These are phyloP conservation scores for Saccharomyces paradoxus DNA, from an alignment of 805 yeast genomes.

Conservation along the genomic window DNA sequence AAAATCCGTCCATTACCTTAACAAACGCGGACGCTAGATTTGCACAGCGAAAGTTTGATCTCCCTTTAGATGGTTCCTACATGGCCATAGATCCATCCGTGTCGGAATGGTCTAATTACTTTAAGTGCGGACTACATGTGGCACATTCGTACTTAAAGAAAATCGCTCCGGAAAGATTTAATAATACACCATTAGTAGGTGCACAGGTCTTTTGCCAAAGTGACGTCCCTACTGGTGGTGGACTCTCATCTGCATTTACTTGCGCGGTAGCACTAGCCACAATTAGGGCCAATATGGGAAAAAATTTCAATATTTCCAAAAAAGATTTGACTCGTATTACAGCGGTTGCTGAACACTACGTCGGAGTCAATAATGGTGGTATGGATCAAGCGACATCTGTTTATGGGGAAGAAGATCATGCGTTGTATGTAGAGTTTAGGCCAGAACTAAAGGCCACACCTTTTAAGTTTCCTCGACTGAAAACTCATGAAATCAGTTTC, in stretches of 20 bases:
- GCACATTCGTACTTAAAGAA: slow-evolving; percentile 43
- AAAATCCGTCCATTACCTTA: slow-evolving; percentile 25
- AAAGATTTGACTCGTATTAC: slow-evolving; percentile 50
- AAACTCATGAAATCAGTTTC: slow-evolving; percentile 40
- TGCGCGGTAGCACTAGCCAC: slow-evolving; percentile 55
- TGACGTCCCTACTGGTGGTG: slow-evolving; percentile 65
- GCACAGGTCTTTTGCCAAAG: slow-evolving; percentile 51
- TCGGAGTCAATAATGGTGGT: slow-evolving; percentile 74
- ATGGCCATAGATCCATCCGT: slow-evolving; percentile 41
- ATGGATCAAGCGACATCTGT: slow-evolving; percentile 72
- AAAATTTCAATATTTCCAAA: slow-evolving; percentile 34
- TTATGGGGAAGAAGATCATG: slow-evolving; percentile 52
- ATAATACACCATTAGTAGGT: slow-evolving; percentile 34
- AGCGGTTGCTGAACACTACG: slow-evolving; percentile 58
- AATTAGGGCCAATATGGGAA: slow-evolving; percentile 43
- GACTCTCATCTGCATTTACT: slow-evolving; percentile 63
- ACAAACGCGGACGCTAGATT: slow-evolving; percentile 33
- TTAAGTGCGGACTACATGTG: slow-evolving; percentile 55
- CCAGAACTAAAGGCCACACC: slow-evolving; percentile 51
- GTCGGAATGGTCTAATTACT: slow-evolving; percentile 58
- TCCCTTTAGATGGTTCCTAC: slow-evolving; percentile 35
- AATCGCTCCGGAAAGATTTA: slow-evolving; percentile 21
- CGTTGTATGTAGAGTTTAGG: slow-evolving; percentile 50
- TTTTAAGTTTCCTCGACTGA: slow-evolving; percentile 43
- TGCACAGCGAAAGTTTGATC: slow-evolving; percentile 30